Conservation (phyloP, 2,329 filamentous ascomycete species). For the Zarea fungicola region DNA sequence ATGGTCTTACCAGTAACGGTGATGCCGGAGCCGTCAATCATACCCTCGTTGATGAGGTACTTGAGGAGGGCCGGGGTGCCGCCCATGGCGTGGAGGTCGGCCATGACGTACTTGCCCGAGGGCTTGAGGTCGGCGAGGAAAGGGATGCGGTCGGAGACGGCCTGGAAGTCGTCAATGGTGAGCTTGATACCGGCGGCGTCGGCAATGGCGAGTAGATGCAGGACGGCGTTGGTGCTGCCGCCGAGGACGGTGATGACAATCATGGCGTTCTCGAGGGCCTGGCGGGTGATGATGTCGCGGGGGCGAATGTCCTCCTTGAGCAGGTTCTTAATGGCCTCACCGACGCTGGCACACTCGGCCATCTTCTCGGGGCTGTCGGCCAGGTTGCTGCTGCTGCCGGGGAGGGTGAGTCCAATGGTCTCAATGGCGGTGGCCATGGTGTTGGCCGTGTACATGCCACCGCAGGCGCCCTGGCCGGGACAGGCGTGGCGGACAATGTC, state of each 20-base stretch:
- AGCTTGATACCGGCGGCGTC: slow-evolving; percentile 76
- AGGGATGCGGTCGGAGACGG: slow-evolving; percentile 71
- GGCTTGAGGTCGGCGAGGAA: slow-evolving; percentile 81
- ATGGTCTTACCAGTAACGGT: slow-evolving; percentile 89
- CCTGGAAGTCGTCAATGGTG: slow-evolving; percentile 81
- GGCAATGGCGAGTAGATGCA: slow-evolving; percentile 79
- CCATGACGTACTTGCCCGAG: slow-evolving; percentile 83
- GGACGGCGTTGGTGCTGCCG: slow-evolving; percentile 79
- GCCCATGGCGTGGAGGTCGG: slow-evolving; percentile 76
- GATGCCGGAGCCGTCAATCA: slow-evolving; percentile 73
- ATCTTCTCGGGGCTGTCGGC: slow-evolving; percentile 68
- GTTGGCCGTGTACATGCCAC: slow-evolving; percentile 81
- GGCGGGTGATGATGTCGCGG: slow-evolving; percentile 70
- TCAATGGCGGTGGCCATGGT: slow-evolving; percentile 82
- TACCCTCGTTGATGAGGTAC: slow-evolving; percentile 74
- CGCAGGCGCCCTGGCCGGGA: slow-evolving; percentile 59
- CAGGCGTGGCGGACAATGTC: slow-evolving; percentile 94
- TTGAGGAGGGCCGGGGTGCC: slow-evolving; percentile 85
- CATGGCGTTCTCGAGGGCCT: slow-evolving; percentile 84
- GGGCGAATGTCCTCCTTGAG: slow-evolving; percentile 73
- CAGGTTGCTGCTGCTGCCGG: slow-evolving; percentile 74
- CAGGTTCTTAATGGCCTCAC: slow-evolving; percentile 67
- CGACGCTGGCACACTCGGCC: slow-evolving; percentile 66
- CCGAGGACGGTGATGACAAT: slow-evolving; percentile 75
- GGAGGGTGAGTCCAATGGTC: slow-evolving; percentile 76